Evolutionary conservation across 1,284 basidiomycete genomes (phyloP).

Genomic region (Schizophyllum commune): DNA sequence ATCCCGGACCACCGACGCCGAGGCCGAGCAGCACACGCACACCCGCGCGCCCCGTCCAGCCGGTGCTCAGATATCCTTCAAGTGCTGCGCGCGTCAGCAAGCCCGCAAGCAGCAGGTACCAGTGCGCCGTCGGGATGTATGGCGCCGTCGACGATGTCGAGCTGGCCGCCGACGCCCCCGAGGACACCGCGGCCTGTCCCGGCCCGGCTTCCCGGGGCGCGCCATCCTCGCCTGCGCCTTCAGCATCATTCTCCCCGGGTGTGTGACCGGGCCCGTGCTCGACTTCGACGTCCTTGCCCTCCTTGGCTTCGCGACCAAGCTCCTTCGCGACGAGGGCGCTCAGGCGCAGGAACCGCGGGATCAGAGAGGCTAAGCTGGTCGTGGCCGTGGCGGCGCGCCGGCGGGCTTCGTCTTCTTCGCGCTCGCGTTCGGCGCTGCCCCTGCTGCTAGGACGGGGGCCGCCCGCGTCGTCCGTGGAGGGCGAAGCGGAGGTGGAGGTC

Average conservation of each 20-base stretch:
- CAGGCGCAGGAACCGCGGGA: constrained; percentile 65
- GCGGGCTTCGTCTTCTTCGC: constrained; percentile 10
- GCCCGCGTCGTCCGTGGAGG: neutral
- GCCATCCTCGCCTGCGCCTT: constrained; percentile 3
- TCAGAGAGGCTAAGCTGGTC: constrained; percentile 59
- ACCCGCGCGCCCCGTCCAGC: constrained; percentile 66
- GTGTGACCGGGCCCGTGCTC: constrained; percentile 6
- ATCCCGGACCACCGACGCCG: constrained; percentile 30
- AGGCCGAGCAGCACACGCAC: constrained; percentile 69
- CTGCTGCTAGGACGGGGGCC: constrained; percentile 9
- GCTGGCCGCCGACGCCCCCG: neutral
- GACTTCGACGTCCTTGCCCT: constrained; percentile 15
- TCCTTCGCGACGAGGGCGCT: constrained; percentile 70
- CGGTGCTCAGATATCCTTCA: constrained; percentile 73
- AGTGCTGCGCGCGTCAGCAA: constrained; percentile 71
- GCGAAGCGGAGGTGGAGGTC: too few species aligned
- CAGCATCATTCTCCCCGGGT: neutral
- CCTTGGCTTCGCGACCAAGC: constrained; percentile 52
- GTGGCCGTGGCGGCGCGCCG: constrained; percentile 38
- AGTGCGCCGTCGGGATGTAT: constrained; percentile 55
- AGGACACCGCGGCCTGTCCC: constrained; percentile 2
- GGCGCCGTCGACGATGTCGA: neutral
- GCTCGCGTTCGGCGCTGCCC: constrained; percentile 9
- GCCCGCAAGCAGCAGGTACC: constrained; percentile 73
- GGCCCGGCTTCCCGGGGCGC: constrained; percentile 6